phyloP scores from a whole-genome alignment of 305 asterid species.

The Fraxinus greggii region DNA sequence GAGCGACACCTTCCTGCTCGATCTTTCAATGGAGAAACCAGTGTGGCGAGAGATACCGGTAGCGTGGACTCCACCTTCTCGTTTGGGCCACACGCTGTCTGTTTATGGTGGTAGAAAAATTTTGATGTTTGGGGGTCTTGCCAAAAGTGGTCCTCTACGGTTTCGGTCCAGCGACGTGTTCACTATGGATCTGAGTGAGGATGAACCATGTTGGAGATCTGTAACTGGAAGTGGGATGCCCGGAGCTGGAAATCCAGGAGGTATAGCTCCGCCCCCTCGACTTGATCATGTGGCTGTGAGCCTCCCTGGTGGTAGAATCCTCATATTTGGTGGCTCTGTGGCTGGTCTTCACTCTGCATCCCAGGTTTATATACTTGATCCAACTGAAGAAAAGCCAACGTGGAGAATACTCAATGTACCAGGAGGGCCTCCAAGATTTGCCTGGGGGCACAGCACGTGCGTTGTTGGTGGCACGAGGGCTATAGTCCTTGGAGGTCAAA shows the following conservation, averaged over 20 bases:
- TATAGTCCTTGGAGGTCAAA: constrained; percentile 79
- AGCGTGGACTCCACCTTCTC: constrained; percentile 84
- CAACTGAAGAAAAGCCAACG: constrained; percentile 81
- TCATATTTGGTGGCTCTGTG: constrained; percentile 80
- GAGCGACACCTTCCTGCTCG: constrained; percentile 75
- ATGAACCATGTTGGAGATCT: constrained; percentile 76
- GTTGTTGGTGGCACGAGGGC: constrained; percentile 86
- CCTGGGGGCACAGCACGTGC: constrained; percentile 88
- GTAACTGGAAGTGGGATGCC: constrained; percentile 88
- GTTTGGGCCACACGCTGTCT: constrained; percentile 73
- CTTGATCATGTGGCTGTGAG: constrained; percentile 84
- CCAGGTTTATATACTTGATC: constrained; percentile 77
- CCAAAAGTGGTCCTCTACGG: constrained; percentile 77
- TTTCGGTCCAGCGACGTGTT: constrained; percentile 83
- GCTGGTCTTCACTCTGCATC: constrained; percentile 92
- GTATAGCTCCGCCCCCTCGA: constrained; percentile 78
- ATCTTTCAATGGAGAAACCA: constrained; percentile 76
- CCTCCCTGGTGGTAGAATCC: constrained; percentile 76
- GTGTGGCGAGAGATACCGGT: constrained; percentile 80
- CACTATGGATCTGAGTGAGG: constrained; percentile 83
- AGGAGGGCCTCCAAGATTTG: constrained; percentile 74
- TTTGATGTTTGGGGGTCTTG: constrained; percentile 87
- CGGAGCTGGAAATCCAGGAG: constrained; percentile 84
- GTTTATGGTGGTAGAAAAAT: constrained; percentile 80
- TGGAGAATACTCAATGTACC: constrained; percentile 83